Evolutionary conservation across 2,329 filamentous ascomycete species (phyloP).

Genomic region (Fusarium chaquense): DNA sequence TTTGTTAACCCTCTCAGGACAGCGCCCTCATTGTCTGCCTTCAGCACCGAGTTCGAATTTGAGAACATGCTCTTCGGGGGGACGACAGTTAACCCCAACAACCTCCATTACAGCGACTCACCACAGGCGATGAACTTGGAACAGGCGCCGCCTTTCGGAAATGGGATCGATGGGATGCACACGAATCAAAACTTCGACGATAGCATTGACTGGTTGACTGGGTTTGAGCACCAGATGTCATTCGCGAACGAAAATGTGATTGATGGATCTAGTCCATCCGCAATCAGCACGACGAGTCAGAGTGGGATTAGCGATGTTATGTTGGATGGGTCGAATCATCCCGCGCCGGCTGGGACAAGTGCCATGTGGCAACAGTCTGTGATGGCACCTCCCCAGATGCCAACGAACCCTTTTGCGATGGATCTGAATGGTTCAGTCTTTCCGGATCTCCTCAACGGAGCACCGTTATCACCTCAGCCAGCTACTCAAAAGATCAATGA

Average conservation of each 20-base stretch:
- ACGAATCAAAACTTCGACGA: constrained; percentile 75
- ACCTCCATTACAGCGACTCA: constrained; percentile 86
- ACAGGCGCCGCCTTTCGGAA: constrained; percentile 70
- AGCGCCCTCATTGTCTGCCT: constrained; percentile 74
- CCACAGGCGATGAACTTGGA: constrained; percentile 75
- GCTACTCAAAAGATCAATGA: constrained; percentile 77
- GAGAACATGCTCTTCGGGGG: constrained; percentile 74
- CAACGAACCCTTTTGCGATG: constrained; percentile 77
- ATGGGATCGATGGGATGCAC: constrained; percentile 69
- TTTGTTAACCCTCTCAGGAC: constrained; percentile 78
- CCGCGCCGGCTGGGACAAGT: constrained; percentile 63
- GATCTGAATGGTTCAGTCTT: constrained; percentile 81
- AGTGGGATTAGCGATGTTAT: constrained; percentile 92
- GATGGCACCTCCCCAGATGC: constrained; percentile 75
- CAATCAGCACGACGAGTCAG: constrained; percentile 94
- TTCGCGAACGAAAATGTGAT: constrained; percentile 83
- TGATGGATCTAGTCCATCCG: constrained; percentile 94
- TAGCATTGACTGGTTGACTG: constrained; percentile 83
- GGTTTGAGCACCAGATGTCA: constrained; percentile 82
- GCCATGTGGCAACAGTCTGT: constrained; percentile 78
- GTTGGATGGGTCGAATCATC: constrained; percentile 82
- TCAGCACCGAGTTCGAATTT: constrained; percentile 65
- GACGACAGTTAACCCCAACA: constrained; percentile 76
- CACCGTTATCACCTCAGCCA: constrained; percentile 82
- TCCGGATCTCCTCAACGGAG: constrained; percentile 78